These are phyloP conservation scores for Phytopythium kandeliae DNA, from an alignment of 352 stramenopile genomes.

Conservation along the genomic window DNA sequence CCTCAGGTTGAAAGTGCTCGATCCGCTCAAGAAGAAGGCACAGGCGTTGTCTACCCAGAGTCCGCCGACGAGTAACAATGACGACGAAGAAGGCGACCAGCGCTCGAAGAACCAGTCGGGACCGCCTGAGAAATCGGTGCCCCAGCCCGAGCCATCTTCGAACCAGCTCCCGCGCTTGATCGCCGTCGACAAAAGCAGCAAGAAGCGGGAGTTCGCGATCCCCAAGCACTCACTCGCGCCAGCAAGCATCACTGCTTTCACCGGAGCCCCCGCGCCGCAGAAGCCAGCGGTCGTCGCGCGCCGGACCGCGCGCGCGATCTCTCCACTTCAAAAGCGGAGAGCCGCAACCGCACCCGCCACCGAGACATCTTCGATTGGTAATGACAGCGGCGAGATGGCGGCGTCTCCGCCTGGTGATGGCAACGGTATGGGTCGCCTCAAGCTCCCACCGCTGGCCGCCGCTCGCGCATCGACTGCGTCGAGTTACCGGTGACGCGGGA, in stretches of 20 bases:
- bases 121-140: not conserved
- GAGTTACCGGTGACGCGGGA: constrained; percentile 1
- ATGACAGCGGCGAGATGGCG: not conserved
- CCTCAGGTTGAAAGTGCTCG: constrained; percentile 35
- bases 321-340: not conserved
- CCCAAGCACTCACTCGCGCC: constrained; percentile 3
- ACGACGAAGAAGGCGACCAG: not conserved
- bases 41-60: not conserved
- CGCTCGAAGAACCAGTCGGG: not conserved
- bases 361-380: not conserved
- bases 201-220: constrained; percentile 6
- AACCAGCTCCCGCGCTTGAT: constrained; percentile 1
- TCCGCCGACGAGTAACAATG: constrained; percentile 1
- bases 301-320: not conserved
- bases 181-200: not conserved
- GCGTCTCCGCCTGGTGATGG: not conserved
- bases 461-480: constrained; percentile 1
- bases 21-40: constrained; percentile 16
- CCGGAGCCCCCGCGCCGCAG: not conserved
- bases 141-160: not conserved
- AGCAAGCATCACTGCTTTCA: not conserved
- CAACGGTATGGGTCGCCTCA: not conserved
- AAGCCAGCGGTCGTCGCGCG: constrained; percentile 2
- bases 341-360: not conserved
- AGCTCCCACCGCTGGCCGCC: not conserved